Evolutionary conservation across 768 basidiomycete genomes (phyloP), one percentile per base, ranked within the genome.

Genomic region (Exsudoporus frostii): DNA sequence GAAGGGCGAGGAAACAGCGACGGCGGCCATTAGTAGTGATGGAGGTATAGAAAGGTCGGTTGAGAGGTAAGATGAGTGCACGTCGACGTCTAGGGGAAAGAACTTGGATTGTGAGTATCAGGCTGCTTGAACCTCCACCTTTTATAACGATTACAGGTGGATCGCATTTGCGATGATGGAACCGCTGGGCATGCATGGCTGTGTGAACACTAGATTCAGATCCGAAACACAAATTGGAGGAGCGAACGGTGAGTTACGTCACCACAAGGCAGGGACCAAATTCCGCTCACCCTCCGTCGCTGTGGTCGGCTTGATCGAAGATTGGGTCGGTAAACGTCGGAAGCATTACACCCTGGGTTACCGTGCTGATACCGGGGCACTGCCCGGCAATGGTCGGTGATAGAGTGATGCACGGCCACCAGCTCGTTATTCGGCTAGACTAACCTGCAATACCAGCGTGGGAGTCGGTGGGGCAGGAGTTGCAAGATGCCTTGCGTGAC

Each of bases 21-120:
- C 30, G 25, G 61, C 41, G n/a, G 66, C 50, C 66, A 61, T 61
- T 8, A 24, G 15, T 45, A 34, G 17, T 20, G 15, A 17, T 46
- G 20, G 27, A 27, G 7, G 50, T 38, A 64, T 49, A 38, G 0
- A 10, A 24, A 13, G 47, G 22, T 32, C 30, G 5, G 9, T 2
- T 32, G 29, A 22, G 36, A 5, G 45, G n/a, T 36, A 30, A 5
- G 13, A 9, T 41, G 50, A 34, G 9, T 22, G 22, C 15, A 7
- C 33, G 50, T 29, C 19, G 39, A 40, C 14, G 38, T 65, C 52
- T 36, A 45, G 45, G 40, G 25, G 42, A 37, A 9, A 36, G 27
- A 3, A n/a, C 5, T 50, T 30, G 37, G 30, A 32, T 57, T 34
- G 29, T 56, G 30, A 17, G 20, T 2, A 24, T 44, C 43, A 44